Evolutionary conservation across 192 early-diverging fungal genomes (phyloP).

Genomic region (Irineochytrium annulatum): DNA sequence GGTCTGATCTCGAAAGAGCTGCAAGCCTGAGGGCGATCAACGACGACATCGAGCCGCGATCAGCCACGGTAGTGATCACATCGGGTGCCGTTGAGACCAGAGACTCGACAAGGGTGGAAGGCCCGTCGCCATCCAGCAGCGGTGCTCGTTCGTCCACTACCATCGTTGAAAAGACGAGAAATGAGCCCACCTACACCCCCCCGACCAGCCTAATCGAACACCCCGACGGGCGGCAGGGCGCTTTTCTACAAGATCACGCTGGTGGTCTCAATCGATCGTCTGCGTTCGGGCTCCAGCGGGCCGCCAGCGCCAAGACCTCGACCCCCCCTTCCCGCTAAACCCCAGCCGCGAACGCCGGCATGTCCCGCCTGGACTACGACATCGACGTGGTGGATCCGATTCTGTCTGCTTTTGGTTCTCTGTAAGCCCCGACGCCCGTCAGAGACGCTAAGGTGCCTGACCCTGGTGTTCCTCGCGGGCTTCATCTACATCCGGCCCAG

Average conservation of each 20-base stretch:
- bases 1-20: too few relatives aligned
- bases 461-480: constrained; percentile 89
- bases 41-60: too few relatives aligned
- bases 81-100: too few relatives aligned
- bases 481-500: constrained; percentile 92
- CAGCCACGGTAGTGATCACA: too few relatives aligned
- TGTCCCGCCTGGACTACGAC: constrained; percentile 87
- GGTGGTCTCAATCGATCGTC: constrained; percentile 85
- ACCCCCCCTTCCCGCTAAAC: constrained; percentile 78
- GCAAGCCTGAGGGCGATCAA: too few relatives aligned
- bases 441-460: too few relatives aligned
- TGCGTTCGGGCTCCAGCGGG: constrained; percentile 90
- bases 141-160: too few relatives aligned
- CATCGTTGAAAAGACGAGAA: background rate
- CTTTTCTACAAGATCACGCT: constrained; percentile 65
- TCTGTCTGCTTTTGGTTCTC: constrained; percentile 26
- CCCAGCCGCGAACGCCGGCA: constrained; percentile 73
- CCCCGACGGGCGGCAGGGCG: constrained; percentile 9
- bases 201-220: constrained; percentile 96
- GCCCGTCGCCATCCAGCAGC: too few relatives aligned
- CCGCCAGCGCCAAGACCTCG: constrained; percentile 73
- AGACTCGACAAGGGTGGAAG: too few relatives aligned
- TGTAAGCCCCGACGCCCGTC: background rate
- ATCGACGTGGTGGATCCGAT: constrained; percentile 71
- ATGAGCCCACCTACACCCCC: constrained; percentile 53